These are phyloP conservation scores for Paecilomyces variotii DNA, from an alignment of 2,329 filamentous ascomycete genomes.

Conservation along the genomic window DNA sequence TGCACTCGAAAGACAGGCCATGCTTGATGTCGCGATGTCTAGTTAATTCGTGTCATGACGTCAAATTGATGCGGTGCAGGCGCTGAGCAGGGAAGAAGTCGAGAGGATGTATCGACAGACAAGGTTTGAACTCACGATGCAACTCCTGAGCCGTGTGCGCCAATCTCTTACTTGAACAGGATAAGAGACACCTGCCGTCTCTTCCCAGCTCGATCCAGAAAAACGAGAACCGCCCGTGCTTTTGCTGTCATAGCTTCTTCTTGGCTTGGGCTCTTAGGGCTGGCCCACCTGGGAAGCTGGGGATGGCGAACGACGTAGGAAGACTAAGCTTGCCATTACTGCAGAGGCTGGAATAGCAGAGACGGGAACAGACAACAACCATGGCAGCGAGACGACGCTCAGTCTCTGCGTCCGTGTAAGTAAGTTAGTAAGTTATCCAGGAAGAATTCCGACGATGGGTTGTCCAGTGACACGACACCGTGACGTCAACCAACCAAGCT, in stretches of 20 bases:
- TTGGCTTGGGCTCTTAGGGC: neutral
- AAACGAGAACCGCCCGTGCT: neutral
- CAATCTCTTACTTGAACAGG: neutral
- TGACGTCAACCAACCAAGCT: constrained; percentile 7
- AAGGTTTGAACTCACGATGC: neutral
- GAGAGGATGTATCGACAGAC: neutral
- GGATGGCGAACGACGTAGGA: neutral
- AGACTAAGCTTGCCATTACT: too few relatives aligned
- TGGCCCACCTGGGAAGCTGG: neutral
- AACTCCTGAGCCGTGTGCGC: neutral
- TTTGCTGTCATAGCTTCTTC: neutral
- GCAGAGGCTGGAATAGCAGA: neutral
- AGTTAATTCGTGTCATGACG: constrained; percentile 3
- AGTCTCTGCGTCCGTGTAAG: neutral
- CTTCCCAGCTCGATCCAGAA: neutral
- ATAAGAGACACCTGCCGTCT: neutral
- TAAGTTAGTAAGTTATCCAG: neutral
- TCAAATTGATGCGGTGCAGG: constrained; percentile 8
- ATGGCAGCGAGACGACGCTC: neutral
- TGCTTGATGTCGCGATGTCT: neutral
- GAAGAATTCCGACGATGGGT: neutral
- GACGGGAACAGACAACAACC: neutral
- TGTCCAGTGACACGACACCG: constrained; percentile 5
- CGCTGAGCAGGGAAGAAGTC: neutral
- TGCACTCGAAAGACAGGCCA: neutral